Evolutionary conservation across 352 stramenopile genomes (phyloP).

Genomic region (Globisporangium radiosum): DNA sequence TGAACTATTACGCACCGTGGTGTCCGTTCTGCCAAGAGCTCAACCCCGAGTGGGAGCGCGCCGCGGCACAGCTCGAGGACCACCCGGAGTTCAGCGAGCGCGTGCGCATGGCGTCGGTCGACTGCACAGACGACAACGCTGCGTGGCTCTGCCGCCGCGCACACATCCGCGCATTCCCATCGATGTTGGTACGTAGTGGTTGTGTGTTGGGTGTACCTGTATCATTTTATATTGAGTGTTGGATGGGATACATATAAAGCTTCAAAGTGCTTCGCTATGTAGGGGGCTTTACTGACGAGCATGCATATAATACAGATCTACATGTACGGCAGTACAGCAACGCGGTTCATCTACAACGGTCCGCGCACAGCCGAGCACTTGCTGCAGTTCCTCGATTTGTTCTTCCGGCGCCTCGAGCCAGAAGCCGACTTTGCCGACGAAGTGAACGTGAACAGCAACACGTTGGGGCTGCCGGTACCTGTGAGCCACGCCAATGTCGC

Average conservation of each 20-base stretch:
- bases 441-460: slow-evolving; percentile 52
- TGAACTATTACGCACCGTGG: slow-evolving; percentile 84
- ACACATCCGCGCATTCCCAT: slow-evolving; percentile 74
- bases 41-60: slow-evolving; percentile 71
- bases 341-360: slow-evolving; percentile 79
- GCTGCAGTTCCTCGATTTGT: slow-evolving; percentile 78
- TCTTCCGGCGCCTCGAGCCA: slow-evolving; percentile 72
- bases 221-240: neutral
- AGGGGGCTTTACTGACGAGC: no score
- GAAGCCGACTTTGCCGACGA: slow-evolving; percentile 79
- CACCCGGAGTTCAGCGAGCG: slow-evolving; percentile 77
- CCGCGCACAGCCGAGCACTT: slow-evolving; percentile 66
- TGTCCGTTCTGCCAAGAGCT: slow-evolving; percentile 72
- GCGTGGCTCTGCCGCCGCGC: slow-evolving; percentile 59
- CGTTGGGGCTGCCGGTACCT: slow-evolving; percentile 37
- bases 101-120: slow-evolving; percentile 72
- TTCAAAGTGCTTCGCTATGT: no score
- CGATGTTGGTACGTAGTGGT: slow-evolving; percentile 44
- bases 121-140: slow-evolving; percentile 66
- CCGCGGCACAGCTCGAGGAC: slow-evolving; percentile 57
- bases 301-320: slow-evolving; percentile 40
- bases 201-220: neutral
- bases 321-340: slow-evolving; percentile 75
- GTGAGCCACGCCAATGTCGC: slow-evolving; percentile 54
- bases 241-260: no score